Evolutionary conservation across 1,284 basidiomycete species (phyloP).

Genomic region (Vanrija pseudolonga): DNA sequence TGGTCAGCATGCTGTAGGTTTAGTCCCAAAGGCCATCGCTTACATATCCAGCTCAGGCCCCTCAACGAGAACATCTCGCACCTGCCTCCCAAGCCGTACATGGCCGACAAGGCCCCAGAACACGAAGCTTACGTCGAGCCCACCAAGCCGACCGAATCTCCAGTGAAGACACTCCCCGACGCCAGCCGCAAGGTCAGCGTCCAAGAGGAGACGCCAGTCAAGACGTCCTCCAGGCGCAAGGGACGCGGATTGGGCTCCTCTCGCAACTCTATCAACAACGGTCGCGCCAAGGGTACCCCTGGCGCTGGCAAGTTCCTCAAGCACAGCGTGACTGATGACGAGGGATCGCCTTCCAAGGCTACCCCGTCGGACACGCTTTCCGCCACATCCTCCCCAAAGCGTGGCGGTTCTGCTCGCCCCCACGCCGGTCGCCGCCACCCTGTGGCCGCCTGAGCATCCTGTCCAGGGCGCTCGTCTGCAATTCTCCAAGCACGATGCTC

Average conservation of each 20-base stretch:
- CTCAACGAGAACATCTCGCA: not conserved
- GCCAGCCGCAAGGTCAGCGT: conserved; percentile 3
- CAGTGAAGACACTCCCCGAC: not conserved
- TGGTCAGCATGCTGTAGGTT: not conserved
- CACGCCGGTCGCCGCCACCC: too few species aligned
- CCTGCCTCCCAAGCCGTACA: not conserved
- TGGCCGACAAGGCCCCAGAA: not conserved
- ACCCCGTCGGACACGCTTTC: not conserved
- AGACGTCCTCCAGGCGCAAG: not conserved
- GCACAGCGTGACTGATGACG: not conserved
- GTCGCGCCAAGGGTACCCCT: conserved; percentile 34
- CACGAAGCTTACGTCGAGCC: not conserved
- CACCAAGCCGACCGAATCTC: not conserved
- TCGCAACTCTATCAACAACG: not conserved
- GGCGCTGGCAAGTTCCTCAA: conserved; percentile 38
- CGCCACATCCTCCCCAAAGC: not conserved
- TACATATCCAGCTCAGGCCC: not conserved
- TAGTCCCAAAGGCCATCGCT: not conserved
- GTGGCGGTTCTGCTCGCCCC: too few species aligned
- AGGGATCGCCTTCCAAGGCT: not conserved
- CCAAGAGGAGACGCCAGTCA: not conserved
- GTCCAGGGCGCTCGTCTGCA: too few species aligned
- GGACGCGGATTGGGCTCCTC: not conserved
- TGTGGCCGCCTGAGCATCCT: too few species aligned
- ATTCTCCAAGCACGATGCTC: too few species aligned